Evolutionary conservation across 2,329 filamentous ascomycete genomes (phyloP), one percentile per base, ranked within the genome.

Genomic region (Plenodomus lindquistii): DNA sequence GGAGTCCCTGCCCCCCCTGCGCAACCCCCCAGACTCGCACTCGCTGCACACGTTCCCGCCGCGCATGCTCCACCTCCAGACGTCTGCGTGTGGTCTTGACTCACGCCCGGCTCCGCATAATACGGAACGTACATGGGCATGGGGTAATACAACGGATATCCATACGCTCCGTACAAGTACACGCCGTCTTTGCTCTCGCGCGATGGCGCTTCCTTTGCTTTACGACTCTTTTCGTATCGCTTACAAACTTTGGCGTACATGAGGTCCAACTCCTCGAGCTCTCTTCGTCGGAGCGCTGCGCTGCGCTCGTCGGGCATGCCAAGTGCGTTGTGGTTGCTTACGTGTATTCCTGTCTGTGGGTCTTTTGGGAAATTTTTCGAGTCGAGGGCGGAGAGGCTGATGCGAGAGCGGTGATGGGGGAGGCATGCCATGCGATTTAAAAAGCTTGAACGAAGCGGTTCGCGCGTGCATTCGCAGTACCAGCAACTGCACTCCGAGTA

Each of bases 401-500:
- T 48, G 15, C 49, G 42, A 2, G 48, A 36, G 0, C 82, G 65
- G 19, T 67, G 27, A 13, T 13, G 27, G 11, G 27, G 27, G 6
- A 31, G 62, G 22, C 75, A 69, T 45, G 78, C 71, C 1, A 77
- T 44, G 19, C 56, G 55, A 66, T 36, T 62, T 72, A 52, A 80
- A 36, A 65, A 51, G 18, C 44, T 50, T 2, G 54, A 55, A n/a
- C 60, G 84, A 9, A 81, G 78, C 2, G 79, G 73, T 37, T 82
- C 75, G 27, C 87, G 83, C 44, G 86, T 80, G 4, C 85, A 80
- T 70, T 94, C 89, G 71, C 90, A 95, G 69, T 92, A 91, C 88
- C 88, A 92, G 70, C 89, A 92, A 0, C 84, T 88, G 61, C 89
- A 93, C 68, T 88, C 86, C 1, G 82, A 86, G 67, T 92, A 95